Conservation (phyloP, 208 protist genomes). For the Leishmania mexicana region DNA sequence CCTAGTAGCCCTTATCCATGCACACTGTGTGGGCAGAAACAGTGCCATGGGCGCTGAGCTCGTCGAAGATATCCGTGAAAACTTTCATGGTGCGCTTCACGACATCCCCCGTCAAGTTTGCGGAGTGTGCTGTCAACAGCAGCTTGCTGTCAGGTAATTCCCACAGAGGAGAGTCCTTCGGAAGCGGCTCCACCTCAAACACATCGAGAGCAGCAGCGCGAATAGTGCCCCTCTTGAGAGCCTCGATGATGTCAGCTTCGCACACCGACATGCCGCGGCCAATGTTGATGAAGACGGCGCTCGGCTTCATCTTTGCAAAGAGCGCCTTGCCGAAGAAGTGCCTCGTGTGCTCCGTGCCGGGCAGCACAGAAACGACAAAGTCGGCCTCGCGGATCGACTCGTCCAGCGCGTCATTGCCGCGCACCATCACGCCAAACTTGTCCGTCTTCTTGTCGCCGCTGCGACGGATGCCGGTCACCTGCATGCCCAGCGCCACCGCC, state of each 20-base stretch:
- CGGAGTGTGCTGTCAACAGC: conserved; percentile 23
- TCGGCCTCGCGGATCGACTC: conserved; percentile 70
- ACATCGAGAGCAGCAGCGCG: conserved; percentile 81
- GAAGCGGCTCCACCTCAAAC: conserved; percentile 79
- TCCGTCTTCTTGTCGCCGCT: conserved; percentile 42
- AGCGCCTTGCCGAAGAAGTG: conserved; percentile 80
- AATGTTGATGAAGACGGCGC: conserved; percentile 87
- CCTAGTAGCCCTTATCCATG: conserved; percentile 38
- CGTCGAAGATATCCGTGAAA: background rate
- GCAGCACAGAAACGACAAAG: conserved; percentile 87
- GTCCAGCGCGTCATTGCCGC: conserved; percentile 47
- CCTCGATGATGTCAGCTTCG: conserved; percentile 68
- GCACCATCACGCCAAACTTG: conserved; percentile 60
- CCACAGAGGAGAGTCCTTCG: conserved; percentile 68
- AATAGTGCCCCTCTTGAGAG: conserved; percentile 64
- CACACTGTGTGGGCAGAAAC: conserved; percentile 41
- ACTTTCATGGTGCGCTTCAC: background rate
- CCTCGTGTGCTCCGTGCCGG: conserved; percentile 59
- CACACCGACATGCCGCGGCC: conserved; percentile 73
- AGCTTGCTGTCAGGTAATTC: conserved; percentile 58
- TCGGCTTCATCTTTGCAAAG: conserved; percentile 83
- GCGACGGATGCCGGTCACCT: conserved; percentile 75
- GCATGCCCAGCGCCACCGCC: conserved; percentile 61
- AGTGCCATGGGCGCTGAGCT: conserved; percentile 7
- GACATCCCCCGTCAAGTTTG: background rate